Evolutionary conservation across 1,139 yeast species (phyloP).

Genomic region (Arxiozyma heterogenica): DNA sequence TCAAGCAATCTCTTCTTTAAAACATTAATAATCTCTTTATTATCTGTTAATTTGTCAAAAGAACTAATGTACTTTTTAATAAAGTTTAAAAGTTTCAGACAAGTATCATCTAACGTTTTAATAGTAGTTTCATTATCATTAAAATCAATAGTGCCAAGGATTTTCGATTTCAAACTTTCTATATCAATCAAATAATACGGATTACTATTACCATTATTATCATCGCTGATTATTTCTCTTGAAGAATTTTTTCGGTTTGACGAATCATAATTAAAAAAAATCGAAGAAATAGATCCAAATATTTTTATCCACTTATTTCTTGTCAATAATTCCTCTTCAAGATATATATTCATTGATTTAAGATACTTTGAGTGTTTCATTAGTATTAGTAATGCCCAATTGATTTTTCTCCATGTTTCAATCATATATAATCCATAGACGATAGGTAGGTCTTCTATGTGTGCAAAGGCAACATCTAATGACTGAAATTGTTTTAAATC

Average conservation of each 20-base stretch:
- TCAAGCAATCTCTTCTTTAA: constrained; percentile 43
- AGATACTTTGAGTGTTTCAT: background rate
- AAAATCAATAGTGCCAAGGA: background rate
- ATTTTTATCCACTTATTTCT: constrained; percentile 58
- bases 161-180: background rate
- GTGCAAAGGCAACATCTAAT: constrained; percentile 37
- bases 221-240: background rate
- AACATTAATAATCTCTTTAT: constrained; percentile 34
- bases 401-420: constrained; percentile 54
- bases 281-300: constrained; percentile 41
- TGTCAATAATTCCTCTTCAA: constrained; percentile 58
- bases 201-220: background rate
- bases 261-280: constrained; percentile 23
- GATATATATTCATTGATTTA: constrained; percentile 29
- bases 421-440: constrained; percentile 69
- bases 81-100: constrained; percentile 1
- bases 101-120: background rate
- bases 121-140: background rate
- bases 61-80: constrained; percentile 31
- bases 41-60: constrained; percentile 25
- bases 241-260: background rate
- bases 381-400: constrained; percentile 1
- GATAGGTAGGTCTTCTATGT: constrained; percentile 67
- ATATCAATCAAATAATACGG: background rate
- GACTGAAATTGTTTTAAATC: constrained; percentile 36